Evolutionary conservation across 108 stramenopile species (phyloP).

Genomic region (Skeletonema tropicum): DNA sequence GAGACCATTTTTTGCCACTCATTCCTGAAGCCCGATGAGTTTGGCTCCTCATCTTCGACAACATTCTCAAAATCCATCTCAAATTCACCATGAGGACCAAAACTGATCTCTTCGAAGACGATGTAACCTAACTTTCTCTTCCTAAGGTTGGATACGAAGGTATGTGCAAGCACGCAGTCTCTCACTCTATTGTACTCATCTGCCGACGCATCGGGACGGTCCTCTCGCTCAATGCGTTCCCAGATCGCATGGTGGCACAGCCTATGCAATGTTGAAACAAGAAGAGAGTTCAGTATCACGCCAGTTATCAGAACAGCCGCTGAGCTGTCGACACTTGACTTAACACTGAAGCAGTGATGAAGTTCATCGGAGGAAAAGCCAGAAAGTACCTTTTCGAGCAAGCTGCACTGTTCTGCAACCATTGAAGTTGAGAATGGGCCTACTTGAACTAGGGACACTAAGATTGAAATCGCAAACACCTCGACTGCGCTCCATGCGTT

Average conservation of each 20-base stretch:
- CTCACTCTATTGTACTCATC: constrained; percentile 37
- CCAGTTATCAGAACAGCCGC: constrained; percentile 65
- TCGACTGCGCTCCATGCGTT: constrained; percentile 93
- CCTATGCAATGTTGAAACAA: constrained; percentile 62
- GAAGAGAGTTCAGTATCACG: constrained; percentile 62
- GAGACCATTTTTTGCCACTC: constrained; percentile 53
- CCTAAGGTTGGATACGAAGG: constrained; percentile 42
- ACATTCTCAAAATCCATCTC: constrained; percentile 49
- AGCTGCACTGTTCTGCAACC: constrained; percentile 80
- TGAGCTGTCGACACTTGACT: constrained; percentile 62
- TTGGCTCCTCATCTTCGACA: constrained; percentile 28
- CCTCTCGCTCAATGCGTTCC: constrained; percentile 62
- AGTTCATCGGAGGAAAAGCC: constrained; percentile 56
- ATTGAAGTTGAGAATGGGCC: constrained; percentile 85
- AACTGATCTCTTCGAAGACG: constrained; percentile 48
- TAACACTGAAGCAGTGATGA: constrained; percentile 81
- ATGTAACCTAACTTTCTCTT: constrained; percentile 26
- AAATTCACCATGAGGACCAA: constrained; percentile 45
- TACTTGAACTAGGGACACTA: constrained; percentile 80
- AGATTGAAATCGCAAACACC: constrained; percentile 76
- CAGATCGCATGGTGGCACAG: constrained; percentile 71
- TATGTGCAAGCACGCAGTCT: constrained; percentile 45
- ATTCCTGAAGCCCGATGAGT: constrained; percentile 32
- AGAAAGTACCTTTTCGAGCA: constrained; percentile 60
- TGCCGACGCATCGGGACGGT: constrained; percentile 41